Evolutionary conservation across 768 basidiomycete species (phyloP), one percentile per base, ranked within the genome.

Genomic region (Gloeopeniophorella convolvens): DNA sequence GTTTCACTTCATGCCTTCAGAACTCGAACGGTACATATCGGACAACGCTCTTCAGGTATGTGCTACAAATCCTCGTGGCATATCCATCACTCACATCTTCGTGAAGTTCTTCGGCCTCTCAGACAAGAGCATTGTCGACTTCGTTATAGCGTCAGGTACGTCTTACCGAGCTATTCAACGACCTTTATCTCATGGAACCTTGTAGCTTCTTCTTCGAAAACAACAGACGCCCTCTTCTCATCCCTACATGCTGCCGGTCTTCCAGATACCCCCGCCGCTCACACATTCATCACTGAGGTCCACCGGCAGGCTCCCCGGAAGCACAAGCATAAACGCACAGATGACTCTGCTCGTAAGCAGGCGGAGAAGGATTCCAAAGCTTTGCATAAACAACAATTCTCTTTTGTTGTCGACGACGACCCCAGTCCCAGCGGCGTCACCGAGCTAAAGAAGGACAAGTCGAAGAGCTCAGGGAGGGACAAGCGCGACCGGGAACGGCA

Each of bases 381-480:
- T 4, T 67, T 89, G 8, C 74, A 74, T 32, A 74, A 81, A 2
- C 85, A 85, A 59, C 83, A 81, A 56, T 98, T 88, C 63, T 80
- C 80, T 12, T 79, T 92, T 51, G 62, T 97, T 24, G 70, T 92
- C n/a, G 92, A 95, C 27, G 92, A 92, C 35, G 84, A 88, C 13
- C 70, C 69, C 8, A 62, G 64, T 13, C 59, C 69, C 32, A 72
- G 70, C 27, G 67, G 72, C 30, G 69, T 70, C 33, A 56, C 46
- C 27, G 69, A 74, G 48, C 55, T 65, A 9, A 59, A 71, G 54
- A 62, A 57, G 45, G 65, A 62, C 57, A 62, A 60, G 42, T 54
- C 53, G 48, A 60, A 54, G 64, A 66, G 51, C 37, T 61, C 51
- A 68, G 67, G 64, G 62, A 72, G 70, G 54, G 74, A 75, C 57